Evolutionary conservation across 108 stramenopile species (phyloP), one percentile per base, ranked within the genome.

Genomic region (Stephanodiscus minutulus): DNA sequence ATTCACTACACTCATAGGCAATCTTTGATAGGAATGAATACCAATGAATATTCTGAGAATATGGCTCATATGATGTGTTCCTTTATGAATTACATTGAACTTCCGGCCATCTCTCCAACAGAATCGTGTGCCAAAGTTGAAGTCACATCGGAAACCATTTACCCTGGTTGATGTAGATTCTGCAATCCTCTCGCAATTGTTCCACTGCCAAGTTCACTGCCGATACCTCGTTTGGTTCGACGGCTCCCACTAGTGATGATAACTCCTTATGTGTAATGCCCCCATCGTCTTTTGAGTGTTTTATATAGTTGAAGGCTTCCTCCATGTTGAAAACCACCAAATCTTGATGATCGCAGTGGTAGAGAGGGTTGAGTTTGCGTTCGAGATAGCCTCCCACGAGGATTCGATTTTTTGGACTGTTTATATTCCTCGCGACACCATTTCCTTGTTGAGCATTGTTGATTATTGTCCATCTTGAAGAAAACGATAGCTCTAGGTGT

Each of bases 121-220:
- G 31, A 33, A 33, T 48, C 28, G 28, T 9, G 5, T 15, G 12
- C 20, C 5, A 20, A 20, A 29, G 0, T 33, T 35, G 7, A 21
- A 29, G 7, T 69, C 58, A 80, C 72, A 80, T 58, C 5, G 79
- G 79, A 68, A 52, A 73, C 18, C 61, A 73, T 49, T 61, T 80
- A 17, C 79, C 79, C 25, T 80, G 70, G 25, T 73, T 73, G 57
- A 73, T 44, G 37, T 73, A 73, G 15, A 80, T 68, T 61, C 68
- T 80, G 22, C 79, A 61, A 53, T 67, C 29, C 46, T 64, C 58
- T 50, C 68, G 72, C 36, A 80, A 54, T 39, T 64, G 48, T 60
- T 80, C 72, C 33, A 80, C 79, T 7, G 79, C 72, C 35, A 57
- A 46, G 11, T 66, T 73, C 31, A 80, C 79, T 4, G 79, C 79